Percentiles rank a stretch among this genome's conserved stretches.
These are phyloP conservation scores for Clausena lansium DNA, from an alignment of 345 rosid genomes.

Conservation along the genomic window DNA sequence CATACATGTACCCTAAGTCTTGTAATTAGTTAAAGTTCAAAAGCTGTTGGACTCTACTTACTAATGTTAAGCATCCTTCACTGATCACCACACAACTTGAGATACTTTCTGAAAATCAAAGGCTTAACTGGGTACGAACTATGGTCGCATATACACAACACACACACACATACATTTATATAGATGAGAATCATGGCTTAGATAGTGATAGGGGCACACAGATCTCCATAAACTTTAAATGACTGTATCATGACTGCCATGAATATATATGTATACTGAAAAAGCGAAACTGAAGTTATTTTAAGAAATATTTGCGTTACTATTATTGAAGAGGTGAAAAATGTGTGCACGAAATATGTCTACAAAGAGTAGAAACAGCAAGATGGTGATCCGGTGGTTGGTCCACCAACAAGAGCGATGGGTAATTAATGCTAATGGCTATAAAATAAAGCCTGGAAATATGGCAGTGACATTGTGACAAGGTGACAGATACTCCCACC, in stretches of 20 bases:
- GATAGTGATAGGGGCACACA: constrained; percentile 35
- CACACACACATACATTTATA: background rate
- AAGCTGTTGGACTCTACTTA: background rate
- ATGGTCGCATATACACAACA: background rate
- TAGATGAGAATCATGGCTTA: constrained; percentile 1
- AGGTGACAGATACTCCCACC: constrained; percentile 18
- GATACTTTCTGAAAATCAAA: background rate
- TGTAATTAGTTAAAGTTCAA: background rate
- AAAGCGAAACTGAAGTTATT: constrained; percentile 1
- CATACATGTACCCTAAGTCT: background rate
- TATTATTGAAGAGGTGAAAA: constrained; percentile 15
- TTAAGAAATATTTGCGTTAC: background rate
- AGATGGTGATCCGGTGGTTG: background rate
- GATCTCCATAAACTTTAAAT: constrained; percentile 23
- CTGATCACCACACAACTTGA: background rate
- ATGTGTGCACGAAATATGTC: background rate
- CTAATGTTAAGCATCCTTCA: background rate
- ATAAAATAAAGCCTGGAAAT: background rate
- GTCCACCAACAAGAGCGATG: constrained; percentile 19
- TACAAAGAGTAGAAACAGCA: background rate
- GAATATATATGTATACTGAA: background rate
- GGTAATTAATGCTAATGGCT: constrained; percentile 10
- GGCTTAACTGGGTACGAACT: background rate
- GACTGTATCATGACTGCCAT: constrained; percentile 26
- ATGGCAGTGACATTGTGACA: constrained; percentile 25